Evolutionary conservation across 345 rosid genomes (phyloP).

Genomic region (Euclidium syriacum): DNA sequence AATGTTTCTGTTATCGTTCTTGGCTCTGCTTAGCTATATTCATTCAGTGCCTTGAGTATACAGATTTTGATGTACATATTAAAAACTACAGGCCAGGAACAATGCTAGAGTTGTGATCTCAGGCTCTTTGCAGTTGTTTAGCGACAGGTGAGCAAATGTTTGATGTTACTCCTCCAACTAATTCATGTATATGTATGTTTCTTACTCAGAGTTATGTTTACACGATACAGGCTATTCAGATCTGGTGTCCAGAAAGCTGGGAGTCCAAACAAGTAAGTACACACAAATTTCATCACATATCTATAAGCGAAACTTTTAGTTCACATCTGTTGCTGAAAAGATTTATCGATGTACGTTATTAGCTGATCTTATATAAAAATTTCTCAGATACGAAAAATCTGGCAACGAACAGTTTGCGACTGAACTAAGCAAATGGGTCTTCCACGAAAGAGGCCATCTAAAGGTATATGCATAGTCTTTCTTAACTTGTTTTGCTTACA

Average conservation of each 20-base stretch:
- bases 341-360: background rate
- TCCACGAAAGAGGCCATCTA: constrained; percentile 71
- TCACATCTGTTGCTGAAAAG: background rate
- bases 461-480: constrained; percentile 35
- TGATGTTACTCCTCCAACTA: background rate
- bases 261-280: constrained; percentile 41
- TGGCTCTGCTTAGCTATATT: background rate
- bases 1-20: background rate
- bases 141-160: constrained; percentile 41
- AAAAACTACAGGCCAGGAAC: constrained; percentile 58
- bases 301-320: background rate
- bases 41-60: background rate
- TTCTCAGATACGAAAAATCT: constrained; percentile 50
- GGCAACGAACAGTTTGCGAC: constrained; percentile 66
- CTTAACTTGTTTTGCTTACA: background rate
- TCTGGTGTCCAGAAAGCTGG: constrained; percentile 59
- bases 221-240: constrained; percentile 45
- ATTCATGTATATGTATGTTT: constrained; percentile 20
- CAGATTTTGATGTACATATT: background rate
- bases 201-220: constrained; percentile 13
- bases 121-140: constrained; percentile 59
- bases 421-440: constrained; percentile 72
- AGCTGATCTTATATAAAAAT: constrained; percentile 14
- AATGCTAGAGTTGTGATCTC: constrained; percentile 66
- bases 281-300: background rate